Percentiles rank a stretch among this genome's conserved stretches.
phyloP scores from a whole-genome alignment of 495 filamentous ascomycete genomes.

The Penicillium canescens region DNA sequence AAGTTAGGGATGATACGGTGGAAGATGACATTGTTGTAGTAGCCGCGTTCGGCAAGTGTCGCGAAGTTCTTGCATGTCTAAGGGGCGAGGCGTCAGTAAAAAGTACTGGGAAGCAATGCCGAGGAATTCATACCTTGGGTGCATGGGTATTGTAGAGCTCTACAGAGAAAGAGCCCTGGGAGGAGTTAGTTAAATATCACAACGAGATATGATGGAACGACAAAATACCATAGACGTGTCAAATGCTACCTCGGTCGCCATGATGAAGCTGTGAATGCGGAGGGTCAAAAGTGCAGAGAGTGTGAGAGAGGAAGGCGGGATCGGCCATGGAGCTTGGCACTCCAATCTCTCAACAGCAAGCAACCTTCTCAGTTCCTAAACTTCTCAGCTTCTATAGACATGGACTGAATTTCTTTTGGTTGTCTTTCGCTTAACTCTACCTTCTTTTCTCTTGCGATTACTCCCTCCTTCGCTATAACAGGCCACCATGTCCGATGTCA shows the following conservation, averaged over 20 bases:
- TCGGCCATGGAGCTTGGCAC: background rate
- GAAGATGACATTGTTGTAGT: constrained; percentile 84
- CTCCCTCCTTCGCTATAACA: background rate
- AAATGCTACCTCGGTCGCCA: constrained; percentile 75
- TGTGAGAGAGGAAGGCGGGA: constrained; percentile 4
- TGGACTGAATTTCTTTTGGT: no score
- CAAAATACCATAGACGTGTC: constrained; percentile 75
- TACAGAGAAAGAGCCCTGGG: constrained; percentile 74
- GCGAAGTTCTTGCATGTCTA: constrained; percentile 87
- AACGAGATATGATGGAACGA: background rate
- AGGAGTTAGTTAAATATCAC: constrained; percentile 17
- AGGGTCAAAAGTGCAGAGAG: constrained; percentile 7
- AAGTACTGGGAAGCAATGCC: background rate
- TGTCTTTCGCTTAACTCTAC: background rate
- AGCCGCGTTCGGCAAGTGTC: constrained; percentile 74
- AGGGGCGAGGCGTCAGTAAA: constrained; percentile 21
- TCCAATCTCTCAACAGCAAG: no score
- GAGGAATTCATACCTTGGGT: constrained; percentile 53
- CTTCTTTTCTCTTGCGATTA: background rate
- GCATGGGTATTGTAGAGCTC: constrained; percentile 88
- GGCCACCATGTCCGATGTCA: constrained; percentile 42
- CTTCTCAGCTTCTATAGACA: no score
- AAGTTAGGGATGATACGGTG: constrained; percentile 95
- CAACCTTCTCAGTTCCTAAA: background rate
- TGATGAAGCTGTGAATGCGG: constrained; percentile 31